These are phyloP conservation scores for Cyberlindnera maritima DNA, from an alignment of 805 yeast genomes.

Conservation along the genomic window DNA sequence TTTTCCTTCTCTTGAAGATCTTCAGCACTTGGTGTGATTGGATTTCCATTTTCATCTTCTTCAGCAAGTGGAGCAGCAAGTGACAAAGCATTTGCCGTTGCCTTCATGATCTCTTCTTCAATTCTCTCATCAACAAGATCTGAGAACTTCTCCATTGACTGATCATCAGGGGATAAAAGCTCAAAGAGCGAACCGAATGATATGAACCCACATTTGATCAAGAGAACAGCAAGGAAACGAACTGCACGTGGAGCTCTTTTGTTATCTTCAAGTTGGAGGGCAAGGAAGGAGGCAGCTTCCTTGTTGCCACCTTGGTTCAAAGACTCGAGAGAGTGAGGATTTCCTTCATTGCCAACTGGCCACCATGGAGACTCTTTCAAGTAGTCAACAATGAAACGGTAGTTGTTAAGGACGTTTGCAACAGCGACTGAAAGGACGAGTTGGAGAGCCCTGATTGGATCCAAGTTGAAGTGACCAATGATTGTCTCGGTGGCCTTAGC, in stretches of 20 bases:
- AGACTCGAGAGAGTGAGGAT: constrained; percentile 31
- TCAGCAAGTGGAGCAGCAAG: constrained; percentile 82
- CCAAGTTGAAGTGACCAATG: constrained; percentile 75
- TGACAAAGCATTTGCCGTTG: constrained; percentile 77
- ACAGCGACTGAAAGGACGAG: constrained; percentile 53
- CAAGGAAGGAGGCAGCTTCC: constrained; percentile 53
- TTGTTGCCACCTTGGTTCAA: constrained; percentile 52
- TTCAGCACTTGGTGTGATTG: constrained; percentile 9
- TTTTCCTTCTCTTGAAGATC: constrained; percentile 3
- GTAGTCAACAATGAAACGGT: constrained; percentile 46
- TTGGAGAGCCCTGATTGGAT: constrained; percentile 68
- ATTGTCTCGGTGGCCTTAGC: constrained; percentile 49
- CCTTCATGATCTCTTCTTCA: constrained; percentile 55
- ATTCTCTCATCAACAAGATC: constrained; percentile 42
- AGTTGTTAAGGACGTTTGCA: constrained; percentile 41
- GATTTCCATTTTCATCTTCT: constrained; percentile 45
- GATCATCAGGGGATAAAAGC: constrained; percentile 52
- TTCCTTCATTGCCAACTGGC: constrained; percentile 43
- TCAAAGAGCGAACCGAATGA: constrained; percentile 61
- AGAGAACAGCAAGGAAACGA: constrained; percentile 43
- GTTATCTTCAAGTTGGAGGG: constrained; percentile 36
- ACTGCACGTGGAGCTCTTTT: constrained; percentile 31
- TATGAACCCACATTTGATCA: constrained; percentile 65
- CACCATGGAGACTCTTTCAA: constrained; percentile 63
- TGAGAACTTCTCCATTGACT: constrained; percentile 43